phyloP scores from a whole-genome alignment of 176 grass and related monocot species.

The Phoenix roebelenii region DNA sequence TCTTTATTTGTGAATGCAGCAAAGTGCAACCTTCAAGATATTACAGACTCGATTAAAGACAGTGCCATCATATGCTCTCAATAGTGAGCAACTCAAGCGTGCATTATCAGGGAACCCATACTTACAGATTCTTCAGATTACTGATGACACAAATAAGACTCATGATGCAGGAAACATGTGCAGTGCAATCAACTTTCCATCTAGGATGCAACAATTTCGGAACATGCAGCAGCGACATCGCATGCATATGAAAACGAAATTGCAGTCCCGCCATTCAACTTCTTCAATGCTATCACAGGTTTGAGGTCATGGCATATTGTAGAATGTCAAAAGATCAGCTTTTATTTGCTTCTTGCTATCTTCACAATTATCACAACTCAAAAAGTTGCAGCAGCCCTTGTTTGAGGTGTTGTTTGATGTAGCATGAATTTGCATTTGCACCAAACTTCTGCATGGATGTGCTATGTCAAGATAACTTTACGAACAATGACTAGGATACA shows the following conservation, averaged over 20 bases:
- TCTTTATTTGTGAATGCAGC: constrained; percentile 27
- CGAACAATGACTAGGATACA: no score
- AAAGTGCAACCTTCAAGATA: constrained; percentile 96
- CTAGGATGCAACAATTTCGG: constrained; percentile 61
- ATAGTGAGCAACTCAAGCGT: constrained; percentile 42
- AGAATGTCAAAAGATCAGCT: no score
- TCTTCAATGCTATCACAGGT: constrained; percentile 1
- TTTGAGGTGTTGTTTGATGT: no score
- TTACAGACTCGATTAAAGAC: constrained; percentile 90
- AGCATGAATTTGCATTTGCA: no score
- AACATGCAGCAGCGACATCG: constrained; percentile 64
- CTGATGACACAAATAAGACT: constrained; percentile 51
- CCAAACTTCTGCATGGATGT: no score
- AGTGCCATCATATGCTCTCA: constrained; percentile 46
- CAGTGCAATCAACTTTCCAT: constrained; percentile 68
- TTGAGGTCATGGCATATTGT: neutral
- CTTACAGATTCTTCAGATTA: constrained; percentile 59
- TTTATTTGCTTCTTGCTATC: no score
- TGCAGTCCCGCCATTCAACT: constrained; percentile 5
- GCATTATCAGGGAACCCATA: constrained; percentile 50
- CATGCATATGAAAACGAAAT: constrained; percentile 27
- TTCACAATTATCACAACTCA: no score
- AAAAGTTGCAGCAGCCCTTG: no score
- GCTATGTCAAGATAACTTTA: no score
- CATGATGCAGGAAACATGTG: constrained; percentile 51